Conservation (phyloP, 495 filamentous ascomycete genomes). For the Xylaria flabelliformis region DNA sequence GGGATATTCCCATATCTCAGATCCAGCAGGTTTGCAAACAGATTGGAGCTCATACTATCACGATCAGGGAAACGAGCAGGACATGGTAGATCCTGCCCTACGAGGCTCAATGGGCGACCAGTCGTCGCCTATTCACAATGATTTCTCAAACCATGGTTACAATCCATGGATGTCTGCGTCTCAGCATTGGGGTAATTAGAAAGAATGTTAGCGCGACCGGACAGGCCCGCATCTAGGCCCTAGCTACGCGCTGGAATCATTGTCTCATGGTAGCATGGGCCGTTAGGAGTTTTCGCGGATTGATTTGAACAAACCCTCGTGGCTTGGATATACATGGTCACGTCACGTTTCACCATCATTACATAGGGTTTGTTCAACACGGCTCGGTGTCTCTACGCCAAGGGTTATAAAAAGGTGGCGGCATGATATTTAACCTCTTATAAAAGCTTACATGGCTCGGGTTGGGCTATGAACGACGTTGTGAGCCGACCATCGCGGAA, state of each 20-base stretch:
- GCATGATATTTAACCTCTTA: conserved; percentile 24
- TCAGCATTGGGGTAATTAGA: conserved; percentile 43
- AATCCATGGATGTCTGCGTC: conserved; percentile 40
- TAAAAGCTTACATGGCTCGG: conserved; percentile 24
- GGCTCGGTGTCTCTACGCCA: conserved; percentile 19
- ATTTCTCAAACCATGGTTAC: conserved; percentile 36
- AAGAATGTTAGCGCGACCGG: conserved; percentile 5
- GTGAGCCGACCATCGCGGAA: conserved; percentile 21
- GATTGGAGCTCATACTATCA: conserved; percentile 38
- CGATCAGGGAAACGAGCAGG: conserved; percentile 35
- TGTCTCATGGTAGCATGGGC: conserved; percentile 19
- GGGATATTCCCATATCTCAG: conserved; percentile 33
- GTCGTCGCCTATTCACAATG: conserved; percentile 37
- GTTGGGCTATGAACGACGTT: conserved; percentile 17
- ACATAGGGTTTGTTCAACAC: conserved; percentile 19
- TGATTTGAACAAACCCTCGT: conserved; percentile 18
- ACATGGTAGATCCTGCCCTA: conserved; percentile 40
- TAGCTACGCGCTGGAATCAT: conserved; percentile 8
- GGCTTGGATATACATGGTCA: conserved; percentile 23
- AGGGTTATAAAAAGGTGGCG: conserved; percentile 20
- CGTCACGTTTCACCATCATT: conserved; percentile 22
- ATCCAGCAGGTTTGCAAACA: conserved; percentile 32
- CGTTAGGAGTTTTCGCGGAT: conserved; percentile 21
- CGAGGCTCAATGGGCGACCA: conserved; percentile 39
- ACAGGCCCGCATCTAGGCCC: neutral